Evolutionary conservation across 2,329 filamentous ascomycete genomes (phyloP).

Genomic region (Penicillium sp.): DNA sequence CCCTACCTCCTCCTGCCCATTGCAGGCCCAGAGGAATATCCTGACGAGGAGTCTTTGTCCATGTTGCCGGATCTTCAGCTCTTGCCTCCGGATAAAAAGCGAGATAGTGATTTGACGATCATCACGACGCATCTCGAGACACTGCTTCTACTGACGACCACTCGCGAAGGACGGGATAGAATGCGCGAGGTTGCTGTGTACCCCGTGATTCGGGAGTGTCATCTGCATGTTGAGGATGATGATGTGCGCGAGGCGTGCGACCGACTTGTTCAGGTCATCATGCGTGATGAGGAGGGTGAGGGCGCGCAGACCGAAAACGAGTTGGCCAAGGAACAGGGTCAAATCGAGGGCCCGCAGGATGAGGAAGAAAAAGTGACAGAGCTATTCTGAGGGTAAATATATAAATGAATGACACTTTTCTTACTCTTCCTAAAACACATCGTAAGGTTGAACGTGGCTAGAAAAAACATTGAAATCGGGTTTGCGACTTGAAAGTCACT

Average conservation of each 20-base stretch:
- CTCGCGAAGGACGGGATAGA: conserved; percentile 64
- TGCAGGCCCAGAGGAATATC: conserved; percentile 80
- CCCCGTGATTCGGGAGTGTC: conserved; percentile 79
- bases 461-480: no score
- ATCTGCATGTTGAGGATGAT: conserved; percentile 70
- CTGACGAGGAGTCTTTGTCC: conserved; percentile 73
- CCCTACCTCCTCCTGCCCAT: conserved; percentile 86
- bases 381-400: conserved; percentile 35
- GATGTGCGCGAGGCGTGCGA: conserved; percentile 79
- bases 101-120: conserved; percentile 70
- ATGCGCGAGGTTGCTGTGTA: conserved; percentile 78
- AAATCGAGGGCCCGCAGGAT: conserved; percentile 29
- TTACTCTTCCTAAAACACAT: no score
- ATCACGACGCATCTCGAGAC: conserved; percentile 87
- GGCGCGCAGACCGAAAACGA: conserved; percentile 39
- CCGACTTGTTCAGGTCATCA: conserved; percentile 79
- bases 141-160: conserved; percentile 73
- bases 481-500: no score
- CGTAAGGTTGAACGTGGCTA: no score
- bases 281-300: conserved; percentile 67
- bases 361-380: conserved; percentile 45
- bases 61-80: conserved; percentile 91
- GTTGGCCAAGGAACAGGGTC: conserved; percentile 36
- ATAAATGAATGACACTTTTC: no score
- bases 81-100: conserved; percentile 78